phyloP scores from a whole-genome alignment of 2,329 filamentous ascomycete genomes.

The Blastomyces percursus region DNA sequence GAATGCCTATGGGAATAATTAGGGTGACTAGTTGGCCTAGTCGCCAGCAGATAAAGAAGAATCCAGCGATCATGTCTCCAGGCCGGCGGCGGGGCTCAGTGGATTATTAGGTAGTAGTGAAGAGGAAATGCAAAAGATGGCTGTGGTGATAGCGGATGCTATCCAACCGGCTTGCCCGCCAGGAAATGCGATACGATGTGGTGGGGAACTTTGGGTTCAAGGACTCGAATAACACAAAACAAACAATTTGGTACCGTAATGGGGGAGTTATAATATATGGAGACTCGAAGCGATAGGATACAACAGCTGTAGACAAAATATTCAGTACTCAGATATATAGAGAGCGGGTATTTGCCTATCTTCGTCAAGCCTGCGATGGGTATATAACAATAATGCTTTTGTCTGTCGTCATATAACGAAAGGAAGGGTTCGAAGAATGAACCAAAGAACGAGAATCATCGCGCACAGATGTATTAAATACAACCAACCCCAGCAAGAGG shows the following conservation, averaged over 20 bases:
- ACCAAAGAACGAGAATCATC: background rate
- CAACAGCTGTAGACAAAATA: background rate
- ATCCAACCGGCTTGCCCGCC: background rate
- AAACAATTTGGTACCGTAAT: background rate
- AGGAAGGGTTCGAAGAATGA: background rate
- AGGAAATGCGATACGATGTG: background rate
- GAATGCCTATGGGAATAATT: constrained; percentile 53
- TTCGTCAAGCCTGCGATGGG: background rate
- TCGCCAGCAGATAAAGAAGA: constrained; percentile 53
- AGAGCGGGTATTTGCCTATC: background rate
- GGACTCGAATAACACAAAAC: background rate
- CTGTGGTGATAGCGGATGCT: background rate
- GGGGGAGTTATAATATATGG: too few relatives aligned
- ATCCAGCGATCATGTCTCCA: constrained; percentile 37
- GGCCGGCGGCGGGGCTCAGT: background rate
- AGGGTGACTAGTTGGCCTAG: constrained; percentile 51
- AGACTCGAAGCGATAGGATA: background rate
- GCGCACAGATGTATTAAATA: background rate
- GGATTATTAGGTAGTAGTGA: background rate
- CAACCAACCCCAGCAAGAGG: background rate
- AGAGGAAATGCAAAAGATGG: background rate
- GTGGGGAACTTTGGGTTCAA: background rate
- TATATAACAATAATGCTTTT: too few relatives aligned
- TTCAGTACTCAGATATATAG: background rate
- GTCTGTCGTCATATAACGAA: too few relatives aligned